Percentiles rank a stretch among this genome's conserved stretches.
phyloP scores from a whole-genome alignment of 208 protist species.

The Crithidia thermophila region DNA sequence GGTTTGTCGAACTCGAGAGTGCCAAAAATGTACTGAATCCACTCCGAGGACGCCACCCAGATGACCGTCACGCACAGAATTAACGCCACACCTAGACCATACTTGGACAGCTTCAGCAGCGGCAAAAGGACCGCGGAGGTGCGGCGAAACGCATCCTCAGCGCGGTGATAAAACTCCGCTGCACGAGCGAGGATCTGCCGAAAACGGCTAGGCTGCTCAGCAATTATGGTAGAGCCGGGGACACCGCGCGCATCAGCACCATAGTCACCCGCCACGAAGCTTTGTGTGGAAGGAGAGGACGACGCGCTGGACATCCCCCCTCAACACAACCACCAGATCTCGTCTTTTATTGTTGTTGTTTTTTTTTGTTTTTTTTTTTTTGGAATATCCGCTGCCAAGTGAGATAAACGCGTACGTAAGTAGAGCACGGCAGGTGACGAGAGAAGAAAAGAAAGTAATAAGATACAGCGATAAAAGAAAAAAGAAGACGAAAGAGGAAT shows the following conservation, averaged over 20 bases:
- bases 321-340: no score
- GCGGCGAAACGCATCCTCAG: background rate
- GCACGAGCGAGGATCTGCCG: background rate
- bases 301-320: slow-evolving; percentile 8
- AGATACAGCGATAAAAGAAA: background rate
- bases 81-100: slow-evolving; percentile 78
- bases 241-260: background rate
- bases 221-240: slow-evolving; percentile 4
- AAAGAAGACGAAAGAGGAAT: background rate
- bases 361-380: no score
- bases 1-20: slow-evolving; percentile 82
- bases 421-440: background rate
- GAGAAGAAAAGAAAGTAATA: slow-evolving; percentile 1
- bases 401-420: background rate
- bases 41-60: slow-evolving; percentile 87
- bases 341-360: no score
- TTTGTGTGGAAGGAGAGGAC: slow-evolving; percentile 7
- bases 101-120: slow-evolving; percentile 46
- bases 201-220: slow-evolving; percentile 1
- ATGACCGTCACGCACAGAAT: slow-evolving; percentile 91
- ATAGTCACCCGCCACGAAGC: background rate
- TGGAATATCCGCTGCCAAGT: no score
- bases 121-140: background rate
- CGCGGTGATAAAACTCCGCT: background rate
- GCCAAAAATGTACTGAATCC: slow-evolving; percentile 92